Evolutionary conservation across 345 rosid genomes (phyloP).

Genomic region (Streptanthus diversifolius): DNA sequence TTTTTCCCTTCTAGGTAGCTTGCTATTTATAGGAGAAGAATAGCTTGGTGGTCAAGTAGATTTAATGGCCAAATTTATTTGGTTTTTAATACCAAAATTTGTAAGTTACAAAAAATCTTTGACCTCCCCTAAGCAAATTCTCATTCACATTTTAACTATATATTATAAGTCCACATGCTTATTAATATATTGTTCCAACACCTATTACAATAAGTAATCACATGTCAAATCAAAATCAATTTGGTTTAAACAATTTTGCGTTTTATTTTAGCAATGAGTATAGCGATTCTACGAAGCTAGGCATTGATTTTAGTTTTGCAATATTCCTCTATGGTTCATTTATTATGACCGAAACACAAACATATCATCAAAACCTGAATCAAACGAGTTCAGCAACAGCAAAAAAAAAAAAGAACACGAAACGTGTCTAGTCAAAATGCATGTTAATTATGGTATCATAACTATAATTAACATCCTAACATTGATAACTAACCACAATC

Average conservation of each 20-base stretch:
- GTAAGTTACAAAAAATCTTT: too few relatives aligned
- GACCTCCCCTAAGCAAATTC: too few relatives aligned
- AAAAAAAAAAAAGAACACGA: not conserved
- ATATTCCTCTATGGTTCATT: not conserved
- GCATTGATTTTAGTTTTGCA: not conserved
- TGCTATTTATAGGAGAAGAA: too few relatives aligned
- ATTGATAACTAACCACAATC: not conserved
- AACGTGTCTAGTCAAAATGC: not conserved
- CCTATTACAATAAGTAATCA: not conserved
- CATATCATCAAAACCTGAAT: not conserved
- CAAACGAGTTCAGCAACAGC: not conserved
- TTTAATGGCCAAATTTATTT: too few relatives aligned
- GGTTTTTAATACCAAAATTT: too few relatives aligned
- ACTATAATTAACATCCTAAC: not conserved
- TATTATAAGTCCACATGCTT: too few relatives aligned
- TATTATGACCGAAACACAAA: not conserved
- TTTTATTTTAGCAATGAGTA: not conserved
- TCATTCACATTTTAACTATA: too few relatives aligned
- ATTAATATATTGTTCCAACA: too few relatives aligned
- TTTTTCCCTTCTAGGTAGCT: too few relatives aligned
- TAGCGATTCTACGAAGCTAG: slow-evolving; percentile 2
- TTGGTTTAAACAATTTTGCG: not conserved
- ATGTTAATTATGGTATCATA: not conserved
- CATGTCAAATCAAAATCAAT: not conserved
- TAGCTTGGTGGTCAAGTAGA: too few relatives aligned